phyloP scores from a whole-genome alignment of 345 rosid species.

The Dovyalis caffra region DNA sequence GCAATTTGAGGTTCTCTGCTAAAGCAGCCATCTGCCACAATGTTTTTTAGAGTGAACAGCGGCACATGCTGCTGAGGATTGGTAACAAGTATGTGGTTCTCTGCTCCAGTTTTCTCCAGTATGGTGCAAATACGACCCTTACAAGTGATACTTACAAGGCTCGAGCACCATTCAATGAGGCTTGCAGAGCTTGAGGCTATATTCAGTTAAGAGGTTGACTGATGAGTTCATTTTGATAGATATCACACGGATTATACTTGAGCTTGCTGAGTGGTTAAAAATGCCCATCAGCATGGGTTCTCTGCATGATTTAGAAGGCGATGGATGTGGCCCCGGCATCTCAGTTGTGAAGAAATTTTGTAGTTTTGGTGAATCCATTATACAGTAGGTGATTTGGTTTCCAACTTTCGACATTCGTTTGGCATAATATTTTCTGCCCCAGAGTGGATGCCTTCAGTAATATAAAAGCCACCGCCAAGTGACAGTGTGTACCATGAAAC shows the following conservation, averaged over 20 bases:
- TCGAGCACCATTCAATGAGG: conserved; percentile 15
- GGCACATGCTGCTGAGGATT: conserved; percentile 21
- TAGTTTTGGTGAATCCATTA: conserved; percentile 11
- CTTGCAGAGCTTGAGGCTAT: conserved; percentile 12
- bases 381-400: conserved; percentile 13
- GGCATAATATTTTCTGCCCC: conserved; percentile 31
- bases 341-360: conserved; percentile 21
- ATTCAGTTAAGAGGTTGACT: neutral
- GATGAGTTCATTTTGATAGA: neutral
- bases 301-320: conserved; percentile 7
- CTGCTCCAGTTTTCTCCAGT: conserved; percentile 4
- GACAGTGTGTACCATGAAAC: conserved; percentile 43
- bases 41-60: conserved; percentile 11
- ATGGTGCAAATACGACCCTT: conserved; percentile 15
- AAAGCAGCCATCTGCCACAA: conserved; percentile 23
- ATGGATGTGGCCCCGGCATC: conserved; percentile 15
- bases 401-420: conserved; percentile 24
- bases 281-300: conserved; percentile 11
- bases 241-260: neutral
- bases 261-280: neutral
- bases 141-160: conserved; percentile 6
- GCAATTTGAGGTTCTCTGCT: conserved; percentile 24
- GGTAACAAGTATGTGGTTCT: conserved; percentile 12
- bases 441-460: conserved; percentile 30
- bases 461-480: conserved; percentile 20